Percentiles rank a stretch among this genome's conserved stretches.
phyloP scores from a whole-genome alignment of 176 grass and related monocot species.

The Zea luxurians region DNA sequence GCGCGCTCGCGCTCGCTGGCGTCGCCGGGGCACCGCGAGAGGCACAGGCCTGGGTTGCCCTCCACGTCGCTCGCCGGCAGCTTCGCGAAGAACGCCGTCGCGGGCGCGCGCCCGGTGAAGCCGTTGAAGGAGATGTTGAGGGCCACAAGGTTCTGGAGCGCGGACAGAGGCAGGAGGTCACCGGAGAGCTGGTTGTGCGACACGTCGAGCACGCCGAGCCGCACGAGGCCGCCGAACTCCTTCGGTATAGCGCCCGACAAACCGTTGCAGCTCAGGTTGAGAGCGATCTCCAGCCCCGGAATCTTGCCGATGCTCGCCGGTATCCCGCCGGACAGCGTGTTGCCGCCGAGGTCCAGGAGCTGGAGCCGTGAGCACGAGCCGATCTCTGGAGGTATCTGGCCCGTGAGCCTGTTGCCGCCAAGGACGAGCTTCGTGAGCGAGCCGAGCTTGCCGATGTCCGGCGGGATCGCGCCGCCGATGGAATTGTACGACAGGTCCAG shows the following conservation, averaged over 20 bases:
- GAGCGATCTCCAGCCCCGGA: conserved; percentile 61
- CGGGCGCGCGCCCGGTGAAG: conserved; percentile 59
- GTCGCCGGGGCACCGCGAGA: conserved; percentile 57
- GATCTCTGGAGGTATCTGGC: conserved; percentile 60
- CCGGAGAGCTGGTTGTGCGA: conserved; percentile 67
- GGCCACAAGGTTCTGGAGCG: conserved; percentile 57
- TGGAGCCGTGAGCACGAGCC: conserved; percentile 71
- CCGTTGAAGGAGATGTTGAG: conserved; percentile 74
- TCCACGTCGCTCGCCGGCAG: conserved; percentile 70
- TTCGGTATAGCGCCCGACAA: conserved; percentile 58
- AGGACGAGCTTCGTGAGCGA: conserved; percentile 80
- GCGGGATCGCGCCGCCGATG: conserved; percentile 52
- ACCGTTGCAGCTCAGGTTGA: conserved; percentile 78
- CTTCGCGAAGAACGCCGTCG: conserved; percentile 76
- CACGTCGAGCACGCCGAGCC: conserved; percentile 56
- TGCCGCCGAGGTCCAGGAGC: conserved; percentile 75
- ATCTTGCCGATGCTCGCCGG: conserved; percentile 75
- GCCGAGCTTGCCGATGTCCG: conserved; percentile 53
- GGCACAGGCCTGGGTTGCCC: conserved; percentile 70
- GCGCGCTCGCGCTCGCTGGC: conserved; percentile 24
- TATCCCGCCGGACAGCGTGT: conserved; percentile 61
- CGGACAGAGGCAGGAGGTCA: conserved; percentile 54
- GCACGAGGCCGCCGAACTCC: conserved; percentile 50
- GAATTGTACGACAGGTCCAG: conserved; percentile 80
- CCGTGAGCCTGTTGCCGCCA: conserved; percentile 52